phyloP scores from a whole-genome alignment of 179 eudicot species.

The Monotropa hypopitys region DNA sequence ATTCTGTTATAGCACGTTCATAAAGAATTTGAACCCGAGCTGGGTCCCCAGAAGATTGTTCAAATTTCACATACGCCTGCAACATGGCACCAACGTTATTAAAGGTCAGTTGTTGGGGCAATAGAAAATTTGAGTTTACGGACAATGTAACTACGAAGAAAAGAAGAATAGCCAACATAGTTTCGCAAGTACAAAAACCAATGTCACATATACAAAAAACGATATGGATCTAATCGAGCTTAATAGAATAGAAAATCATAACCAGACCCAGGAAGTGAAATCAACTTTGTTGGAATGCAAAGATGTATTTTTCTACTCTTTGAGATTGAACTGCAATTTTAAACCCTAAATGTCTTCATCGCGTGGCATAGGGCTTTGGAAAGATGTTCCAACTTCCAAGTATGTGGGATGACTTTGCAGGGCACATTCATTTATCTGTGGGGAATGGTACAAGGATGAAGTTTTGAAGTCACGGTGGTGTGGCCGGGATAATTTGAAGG shows the following conservation, averaged over 20 bases:
- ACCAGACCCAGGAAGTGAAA: background rate
- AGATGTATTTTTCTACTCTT: background rate
- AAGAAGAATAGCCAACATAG: background rate
- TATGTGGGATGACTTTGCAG: background rate
- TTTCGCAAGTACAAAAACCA: background rate
- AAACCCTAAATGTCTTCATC: background rate
- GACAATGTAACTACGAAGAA: background rate
- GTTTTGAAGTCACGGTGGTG: background rate
- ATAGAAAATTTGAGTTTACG: background rate
- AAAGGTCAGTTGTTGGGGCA: background rate
- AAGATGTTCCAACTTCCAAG: background rate
- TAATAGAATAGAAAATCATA: background rate
- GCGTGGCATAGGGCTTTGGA: background rate
- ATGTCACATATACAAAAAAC: background rate
- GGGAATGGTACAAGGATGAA: background rate
- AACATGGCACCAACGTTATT: slow-evolving; percentile 11
- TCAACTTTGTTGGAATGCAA: background rate
- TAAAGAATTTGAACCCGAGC: slow-evolving; percentile 75
- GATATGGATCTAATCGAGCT: background rate
- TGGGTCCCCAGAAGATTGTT: slow-evolving; percentile 83
- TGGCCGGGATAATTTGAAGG: background rate
- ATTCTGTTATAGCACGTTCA: slow-evolving; percentile 80
- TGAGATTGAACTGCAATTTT: background rate
- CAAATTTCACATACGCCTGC: slow-evolving; percentile 76
- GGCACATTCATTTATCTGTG: background rate